Evolutionary conservation across 805 yeast genomes (phyloP).

Genomic region (Cyberlindnera xylosilytica): DNA sequence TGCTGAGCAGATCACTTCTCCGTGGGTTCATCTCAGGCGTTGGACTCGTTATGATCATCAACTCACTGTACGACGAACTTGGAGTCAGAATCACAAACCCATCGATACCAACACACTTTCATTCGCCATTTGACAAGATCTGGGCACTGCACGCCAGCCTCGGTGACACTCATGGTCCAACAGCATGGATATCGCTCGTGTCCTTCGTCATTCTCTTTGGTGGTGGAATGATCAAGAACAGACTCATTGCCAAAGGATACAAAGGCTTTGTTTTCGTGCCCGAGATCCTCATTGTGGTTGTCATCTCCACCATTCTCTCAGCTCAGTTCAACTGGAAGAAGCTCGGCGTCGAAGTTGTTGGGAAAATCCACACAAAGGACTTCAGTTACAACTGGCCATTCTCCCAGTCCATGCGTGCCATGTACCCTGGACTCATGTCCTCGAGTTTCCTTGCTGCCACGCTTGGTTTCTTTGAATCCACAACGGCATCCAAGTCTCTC

Average conservation of each 20-base stretch:
- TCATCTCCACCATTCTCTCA: constrained; percentile 54
- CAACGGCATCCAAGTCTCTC: constrained; percentile 86
- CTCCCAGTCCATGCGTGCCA: constrained; percentile 38
- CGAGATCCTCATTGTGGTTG: constrained; percentile 72
- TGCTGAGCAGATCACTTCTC: constrained; percentile 70
- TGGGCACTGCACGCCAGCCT: constrained; percentile 51
- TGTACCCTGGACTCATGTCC: constrained; percentile 55
- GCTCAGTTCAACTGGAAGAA: constrained; percentile 50
- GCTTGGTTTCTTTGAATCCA: constrained; percentile 88
- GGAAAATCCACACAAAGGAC: constrained; percentile 53
- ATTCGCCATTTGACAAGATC: constrained; percentile 72
- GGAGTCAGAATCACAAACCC: constrained; percentile 54
- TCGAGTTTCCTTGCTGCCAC: constrained; percentile 77
- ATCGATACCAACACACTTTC: constrained; percentile 48
- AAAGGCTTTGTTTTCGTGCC: constrained; percentile 66
- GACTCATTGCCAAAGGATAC: constrained; percentile 25
- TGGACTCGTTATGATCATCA: constrained; percentile 78
- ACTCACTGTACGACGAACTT: constrained; percentile 67
- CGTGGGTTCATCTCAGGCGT: constrained; percentile 86
- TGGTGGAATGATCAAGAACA: constrained; percentile 42
- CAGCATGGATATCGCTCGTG: constrained; percentile 54
- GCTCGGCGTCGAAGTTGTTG: constrained; percentile 66
- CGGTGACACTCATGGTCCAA: constrained; percentile 49
- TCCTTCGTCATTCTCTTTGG: constrained; percentile 46
- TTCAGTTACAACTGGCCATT: constrained; percentile 60